Evolutionary conservation across 2,329 filamentous ascomycete species (phyloP), one percentile per base, ranked within the genome.

Genomic region (Cytospora leucostoma): DNA sequence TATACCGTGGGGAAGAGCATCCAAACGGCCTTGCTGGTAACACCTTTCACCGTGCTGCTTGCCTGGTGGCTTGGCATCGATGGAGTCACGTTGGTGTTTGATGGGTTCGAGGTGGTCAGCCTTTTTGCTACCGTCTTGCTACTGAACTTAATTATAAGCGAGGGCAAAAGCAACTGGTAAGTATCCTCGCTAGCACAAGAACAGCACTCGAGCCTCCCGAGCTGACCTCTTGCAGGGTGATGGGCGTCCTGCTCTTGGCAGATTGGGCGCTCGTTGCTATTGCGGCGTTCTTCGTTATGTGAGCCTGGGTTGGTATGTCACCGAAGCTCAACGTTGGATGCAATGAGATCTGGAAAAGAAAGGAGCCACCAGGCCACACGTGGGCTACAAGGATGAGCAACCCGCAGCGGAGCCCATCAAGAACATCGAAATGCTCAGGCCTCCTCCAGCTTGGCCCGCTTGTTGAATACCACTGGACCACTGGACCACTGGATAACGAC

Each of bases 21-120:
- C 17, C 55, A 57, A 38, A 57, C 55, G n/a, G 55, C 55, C 3
- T 21, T 57, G 19, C 38, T 59, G 6, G 56, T 59, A 17, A 38
- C 33, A 10, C 58, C 58, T 2, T 35, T 61, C 15, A 40, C 52
- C 4, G 58, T 61, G 7, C 33, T 61, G 19, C 11, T 61, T 6
- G 58, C 38, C 13, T 55, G 58, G 58, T 53, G 49, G 49, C 19
- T 51, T 17, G 58, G 49, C 33, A 35, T 61, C 4, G 19, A n/a
- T 11, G 35, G 32, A 2, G 58, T 61, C 10, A 61, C 49, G 2
- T 19, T 61, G 17, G 58, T 50, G 49, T 61, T 47, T n/a, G 44
- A 59, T n/a, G 40, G 49, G 7, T 59, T 59, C 49, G 57, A 59
- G 13, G 47, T 59, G 21, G 57, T 59, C 13, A 59, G 57, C 33